Percentiles rank a stretch among this genome's conserved stretches.
Conservation (phyloP, 106 monocot genomes). For the Posidonia australis region DNA sequence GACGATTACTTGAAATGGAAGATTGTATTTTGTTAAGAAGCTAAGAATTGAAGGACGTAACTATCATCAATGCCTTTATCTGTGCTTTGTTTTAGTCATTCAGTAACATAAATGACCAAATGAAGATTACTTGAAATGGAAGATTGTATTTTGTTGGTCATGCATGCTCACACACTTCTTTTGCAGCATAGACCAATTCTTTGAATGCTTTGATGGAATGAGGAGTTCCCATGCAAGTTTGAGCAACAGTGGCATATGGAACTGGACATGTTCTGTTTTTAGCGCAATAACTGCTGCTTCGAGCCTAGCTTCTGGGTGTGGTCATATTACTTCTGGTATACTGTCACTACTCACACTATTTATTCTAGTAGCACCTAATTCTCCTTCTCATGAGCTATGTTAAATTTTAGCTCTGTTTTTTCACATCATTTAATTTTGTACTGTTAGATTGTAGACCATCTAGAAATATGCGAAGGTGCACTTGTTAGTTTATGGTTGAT, state of each 20-base stretch:
- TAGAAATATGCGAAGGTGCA: no score
- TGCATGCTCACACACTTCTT: not conserved
- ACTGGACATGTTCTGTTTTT: conserved; percentile 97
- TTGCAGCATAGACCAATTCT: conserved; percentile 96
- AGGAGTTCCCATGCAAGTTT: conserved; percentile 51
- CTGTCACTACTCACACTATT: not conserved
- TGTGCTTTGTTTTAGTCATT: not conserved
- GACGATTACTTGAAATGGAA: no score
- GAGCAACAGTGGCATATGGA: conserved; percentile 75
- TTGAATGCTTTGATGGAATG: conserved; percentile 91
- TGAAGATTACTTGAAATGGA: not conserved
- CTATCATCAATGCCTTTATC: no score
- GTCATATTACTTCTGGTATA: conserved; percentile 51
- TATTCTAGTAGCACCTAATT: not conserved
- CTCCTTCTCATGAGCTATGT: not conserved
- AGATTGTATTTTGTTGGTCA: conserved; percentile 2
- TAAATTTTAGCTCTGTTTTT: not conserved
- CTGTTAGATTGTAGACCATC: not conserved
- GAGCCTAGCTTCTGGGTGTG: conserved; percentile 83
- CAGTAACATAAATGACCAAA: not conserved
- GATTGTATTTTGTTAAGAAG: no score
- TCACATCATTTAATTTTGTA: not conserved
- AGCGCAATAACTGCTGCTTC: conserved; percentile 89
- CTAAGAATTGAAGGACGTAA: no score
- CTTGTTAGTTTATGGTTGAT: not conserved